phyloP scores from a whole-genome alignment of 2,329 filamentous ascomycete genomes.

The Diplodia scrobiculata region DNA sequence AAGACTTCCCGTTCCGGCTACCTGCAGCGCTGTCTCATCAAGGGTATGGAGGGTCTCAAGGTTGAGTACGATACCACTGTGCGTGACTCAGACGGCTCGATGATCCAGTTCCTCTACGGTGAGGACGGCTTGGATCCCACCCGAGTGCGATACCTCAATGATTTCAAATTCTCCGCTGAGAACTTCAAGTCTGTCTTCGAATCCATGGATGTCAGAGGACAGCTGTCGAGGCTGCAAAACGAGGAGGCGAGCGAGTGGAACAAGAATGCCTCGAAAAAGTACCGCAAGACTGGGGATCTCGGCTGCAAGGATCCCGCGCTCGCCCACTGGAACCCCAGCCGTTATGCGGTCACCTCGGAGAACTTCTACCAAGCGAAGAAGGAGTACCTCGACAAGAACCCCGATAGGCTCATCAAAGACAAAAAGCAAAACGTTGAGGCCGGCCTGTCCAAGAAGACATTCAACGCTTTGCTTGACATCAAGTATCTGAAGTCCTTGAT shows the following conservation, averaged over 20 bases:
- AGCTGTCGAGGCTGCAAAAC: constrained; percentile 60
- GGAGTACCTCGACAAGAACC: constrained; percentile 77
- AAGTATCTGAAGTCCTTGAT: constrained; percentile 92
- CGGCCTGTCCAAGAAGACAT: constrained; percentile 65
- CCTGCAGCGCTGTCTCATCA: constrained; percentile 93
- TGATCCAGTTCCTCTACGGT: constrained; percentile 94
- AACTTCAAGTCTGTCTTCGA: constrained; percentile 81
- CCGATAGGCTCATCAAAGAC: constrained; percentile 60
- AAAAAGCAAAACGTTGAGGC: constrained; percentile 58
- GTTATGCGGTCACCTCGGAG: constrained; percentile 85
- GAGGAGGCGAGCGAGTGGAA: constrained; percentile 66
- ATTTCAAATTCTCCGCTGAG: constrained; percentile 86
- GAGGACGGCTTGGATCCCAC: constrained; percentile 94
- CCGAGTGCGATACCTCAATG: constrained; percentile 85
- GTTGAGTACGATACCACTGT: constrained; percentile 94
- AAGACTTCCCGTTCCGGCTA: constrained; percentile 98
- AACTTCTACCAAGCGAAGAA: constrained; percentile 72
- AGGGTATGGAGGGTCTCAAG: constrained; percentile 93
- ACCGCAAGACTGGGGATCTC: constrained; percentile 69
- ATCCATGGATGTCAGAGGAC: constrained; percentile 68
- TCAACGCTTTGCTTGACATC: constrained; percentile 80
- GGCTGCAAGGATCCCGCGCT: constrained; percentile 75
- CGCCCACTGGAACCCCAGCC: constrained; percentile 71
- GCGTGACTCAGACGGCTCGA: constrained; percentile 85
- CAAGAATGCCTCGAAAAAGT: constrained; percentile 73